Evolutionary conservation across 2,329 filamentous ascomycete genomes (phyloP), one percentile per base, ranked within the genome.

Genomic region (Huntiella savannae): DNA sequence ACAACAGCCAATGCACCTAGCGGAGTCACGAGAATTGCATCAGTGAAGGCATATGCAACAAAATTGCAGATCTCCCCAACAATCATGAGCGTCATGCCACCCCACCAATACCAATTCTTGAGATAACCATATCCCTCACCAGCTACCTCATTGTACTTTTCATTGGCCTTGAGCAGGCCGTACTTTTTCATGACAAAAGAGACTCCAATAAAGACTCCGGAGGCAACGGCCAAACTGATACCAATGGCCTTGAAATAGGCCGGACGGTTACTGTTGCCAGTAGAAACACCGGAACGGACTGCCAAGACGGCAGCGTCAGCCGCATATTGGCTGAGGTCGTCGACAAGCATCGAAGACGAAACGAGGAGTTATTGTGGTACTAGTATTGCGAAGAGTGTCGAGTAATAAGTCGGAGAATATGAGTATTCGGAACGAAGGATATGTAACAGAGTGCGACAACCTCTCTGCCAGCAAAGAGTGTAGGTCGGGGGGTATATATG

Each of bases 91-190:
- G 68, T 86, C 91, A 98, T 96, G 55, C 91, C 91, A 1, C 67
- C 62, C 91, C 91, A 98, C 91, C 91, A 98, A 67, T 74, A 94
- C 15, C 69, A 69, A 57, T 96, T 96, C 66, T 93, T 94, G 55
- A 98, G 75, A 60, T 96, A 98, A 51, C 88, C 87, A 60, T 96
- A 96, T 48, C 91, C 91, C 62, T 96, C 88, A 50, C 91, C 91
- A 0, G 91, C 87, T 53, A 83, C 84, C 63, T 96, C 86, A 51
- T 93, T 82, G 67, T 96, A 96, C 61, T 96, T 96, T 55, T 83
- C 77, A 62, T 96, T 98, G 43, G 91, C 88, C 60, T 77, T 86
- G 51, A 98, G 69, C 54, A 98, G 64, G 4, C 91, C 91, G 50
- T 83, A 71, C 65, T 98, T 98, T 64, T 96, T 96, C 57, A 98